Evolutionary conservation across 2,329 filamentous ascomycete genomes (phyloP).

Genomic region (Cladosporium cucumerinum): DNA sequence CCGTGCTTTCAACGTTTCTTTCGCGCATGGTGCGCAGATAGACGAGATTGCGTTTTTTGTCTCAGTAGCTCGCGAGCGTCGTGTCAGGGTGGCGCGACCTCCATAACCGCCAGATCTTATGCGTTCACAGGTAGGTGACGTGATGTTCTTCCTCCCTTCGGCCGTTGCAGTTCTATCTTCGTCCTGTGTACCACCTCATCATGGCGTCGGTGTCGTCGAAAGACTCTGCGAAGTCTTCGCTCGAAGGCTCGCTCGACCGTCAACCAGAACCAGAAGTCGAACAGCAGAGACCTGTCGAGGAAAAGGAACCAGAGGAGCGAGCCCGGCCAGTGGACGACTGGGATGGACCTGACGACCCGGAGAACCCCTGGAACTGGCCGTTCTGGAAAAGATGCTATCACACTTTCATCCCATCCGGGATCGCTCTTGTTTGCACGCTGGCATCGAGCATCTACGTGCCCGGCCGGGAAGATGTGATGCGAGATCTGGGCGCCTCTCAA

Average conservation of each 20-base stretch:
- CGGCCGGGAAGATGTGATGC: constrained; percentile 41
- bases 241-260: not conserved
- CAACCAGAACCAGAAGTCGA: not conserved
- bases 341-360: constrained; percentile 34
- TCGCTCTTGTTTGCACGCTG: constrained; percentile 39
- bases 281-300: not conserved
- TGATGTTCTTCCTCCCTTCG: not conserved
- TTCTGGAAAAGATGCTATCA: constrained; percentile 40
- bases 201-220: constrained; percentile 6
- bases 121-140: not conserved
- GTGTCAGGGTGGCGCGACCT: not conserved
- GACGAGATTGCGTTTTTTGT: not conserved
- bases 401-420: constrained; percentile 36
- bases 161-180: not conserved
- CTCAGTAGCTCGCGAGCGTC: not conserved
- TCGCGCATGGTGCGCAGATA: not conserved
- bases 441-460: constrained; percentile 23
- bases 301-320: not conserved
- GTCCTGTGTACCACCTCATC: not conserved
- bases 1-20: constrained; percentile 10
- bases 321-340: constrained; percentile 19
- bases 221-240: not conserved
- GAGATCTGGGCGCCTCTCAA: constrained; percentile 52
- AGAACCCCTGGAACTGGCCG: constrained; percentile 55
- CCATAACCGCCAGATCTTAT: not conserved